phyloP scores from a whole-genome alignment of 345 rosid genomes.

The Lumnitzera littorea region DNA sequence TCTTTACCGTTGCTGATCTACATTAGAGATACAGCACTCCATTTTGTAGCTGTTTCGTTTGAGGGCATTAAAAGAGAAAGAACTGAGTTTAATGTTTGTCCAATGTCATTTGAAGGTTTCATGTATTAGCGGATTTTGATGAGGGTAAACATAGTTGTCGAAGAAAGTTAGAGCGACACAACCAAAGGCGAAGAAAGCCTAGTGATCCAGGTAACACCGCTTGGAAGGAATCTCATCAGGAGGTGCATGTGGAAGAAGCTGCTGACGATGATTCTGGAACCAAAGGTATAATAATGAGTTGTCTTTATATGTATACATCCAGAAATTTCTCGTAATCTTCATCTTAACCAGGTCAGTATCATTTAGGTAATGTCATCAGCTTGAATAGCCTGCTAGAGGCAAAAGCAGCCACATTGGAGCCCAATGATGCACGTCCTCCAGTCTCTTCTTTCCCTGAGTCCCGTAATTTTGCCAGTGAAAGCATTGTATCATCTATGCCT shows the following conservation, averaged over 20 bases:
- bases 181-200: slow-evolving; percentile 67
- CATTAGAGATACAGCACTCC: too few relatives aligned
- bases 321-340: too few relatives aligned
- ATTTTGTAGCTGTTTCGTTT: too few relatives aligned
- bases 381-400: slow-evolving; percentile 38
- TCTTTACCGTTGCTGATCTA: too few relatives aligned
- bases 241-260: slow-evolving; percentile 30
- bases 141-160: slow-evolving; percentile 93
- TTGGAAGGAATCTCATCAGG: slow-evolving; percentile 32
- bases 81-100: neutral
- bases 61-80: too few relatives aligned
- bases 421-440: slow-evolving; percentile 42
- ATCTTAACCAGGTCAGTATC: neutral
- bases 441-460: slow-evolving; percentile 34
- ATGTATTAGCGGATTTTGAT: slow-evolving; percentile 73
- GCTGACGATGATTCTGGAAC: slow-evolving; percentile 49
- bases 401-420: slow-evolving; percentile 48
- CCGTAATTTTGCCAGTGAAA: slow-evolving; percentile 45
- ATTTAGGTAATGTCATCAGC: slow-evolving; percentile 37
- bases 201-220: slow-evolving; percentile 25
- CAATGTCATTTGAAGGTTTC: slow-evolving; percentile 51
- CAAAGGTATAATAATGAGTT: slow-evolving; percentile 35
- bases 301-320: too few relatives aligned
- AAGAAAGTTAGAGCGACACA: slow-evolving; percentile 91
- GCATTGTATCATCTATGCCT: slow-evolving; percentile 38